Conservation (phyloP, 805 yeast genomes). For the Ogataea minuta region DNA sequence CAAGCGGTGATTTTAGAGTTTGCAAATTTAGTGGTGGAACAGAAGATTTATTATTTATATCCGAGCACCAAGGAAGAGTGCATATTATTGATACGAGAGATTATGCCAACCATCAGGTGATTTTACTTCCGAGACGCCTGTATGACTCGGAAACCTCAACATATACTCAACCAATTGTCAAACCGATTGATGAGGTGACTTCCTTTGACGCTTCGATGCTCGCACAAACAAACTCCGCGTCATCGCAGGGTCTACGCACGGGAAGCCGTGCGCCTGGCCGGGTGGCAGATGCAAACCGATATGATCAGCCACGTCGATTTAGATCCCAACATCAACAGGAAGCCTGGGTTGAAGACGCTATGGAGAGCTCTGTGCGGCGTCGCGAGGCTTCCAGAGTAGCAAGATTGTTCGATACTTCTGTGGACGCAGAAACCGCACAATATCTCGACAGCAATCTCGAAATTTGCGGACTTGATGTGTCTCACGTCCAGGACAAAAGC, state of each 20-base stretch:
- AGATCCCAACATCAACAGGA: not conserved
- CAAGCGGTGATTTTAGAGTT: slow-evolving; percentile 39
- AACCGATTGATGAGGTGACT: slow-evolving; percentile 31
- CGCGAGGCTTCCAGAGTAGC: too few relatives aligned
- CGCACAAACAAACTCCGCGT: slow-evolving; percentile 1
- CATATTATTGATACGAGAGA: slow-evolving; percentile 81
- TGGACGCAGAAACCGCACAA: slow-evolving; percentile 1
- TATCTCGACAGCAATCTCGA: slow-evolving; percentile 36
- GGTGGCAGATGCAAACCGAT: not conserved
- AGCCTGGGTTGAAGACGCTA: not conserved
- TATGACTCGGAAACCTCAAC: slow-evolving; percentile 15
- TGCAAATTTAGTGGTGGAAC: slow-evolving; percentile 59
- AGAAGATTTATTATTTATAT: slow-evolving; percentile 71
- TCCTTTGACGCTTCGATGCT: slow-evolving; percentile 7
- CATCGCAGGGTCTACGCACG: not conserved
- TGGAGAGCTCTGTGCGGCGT: too few relatives aligned
- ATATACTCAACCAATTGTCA: slow-evolving; percentile 30
- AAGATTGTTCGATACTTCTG: not conserved
- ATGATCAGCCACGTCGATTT: slow-evolving; percentile 6
- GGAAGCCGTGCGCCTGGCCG: slow-evolving; percentile 1
- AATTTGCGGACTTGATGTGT: slow-evolving; percentile 62
- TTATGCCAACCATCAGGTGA: slow-evolving; percentile 70
- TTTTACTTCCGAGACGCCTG: slow-evolving; percentile 52
- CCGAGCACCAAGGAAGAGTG: slow-evolving; percentile 85
- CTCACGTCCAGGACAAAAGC: slow-evolving; percentile 42